These are phyloP conservation scores for Pichia sp. DNA, from an alignment of 1,139 yeast species.

Conservation along the genomic window DNA sequence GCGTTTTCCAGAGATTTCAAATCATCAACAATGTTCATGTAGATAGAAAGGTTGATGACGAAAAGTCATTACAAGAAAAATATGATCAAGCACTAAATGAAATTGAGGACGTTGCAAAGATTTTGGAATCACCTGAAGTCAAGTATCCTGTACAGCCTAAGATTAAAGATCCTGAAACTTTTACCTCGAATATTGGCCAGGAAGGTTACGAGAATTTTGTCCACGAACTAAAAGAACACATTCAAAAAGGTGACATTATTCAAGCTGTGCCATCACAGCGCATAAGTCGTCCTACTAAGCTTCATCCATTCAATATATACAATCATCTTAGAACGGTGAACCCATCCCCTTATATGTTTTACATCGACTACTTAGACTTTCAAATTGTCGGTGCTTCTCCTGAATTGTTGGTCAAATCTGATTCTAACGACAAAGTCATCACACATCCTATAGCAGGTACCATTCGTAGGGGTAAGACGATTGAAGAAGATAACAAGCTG, in stretches of 20 bases:
- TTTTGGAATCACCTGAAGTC: conserved; percentile 44
- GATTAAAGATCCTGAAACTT: conserved; percentile 59
- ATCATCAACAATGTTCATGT: conserved; percentile 73
- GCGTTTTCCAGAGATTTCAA: conserved; percentile 89
- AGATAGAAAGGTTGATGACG: conserved; percentile 34
- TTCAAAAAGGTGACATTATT: conserved; percentile 85
- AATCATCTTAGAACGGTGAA: conserved; percentile 91
- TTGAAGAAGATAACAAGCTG: conserved; percentile 82
- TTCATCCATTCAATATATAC: conserved; percentile 95
- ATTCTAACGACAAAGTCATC: conserved; percentile 62
- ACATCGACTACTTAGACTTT: conserved; percentile 85
- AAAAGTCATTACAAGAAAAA: conserved; percentile 41
- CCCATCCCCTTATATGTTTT: conserved; percentile 95
- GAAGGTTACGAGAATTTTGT: conserved; percentile 89
- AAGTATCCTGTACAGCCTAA: conserved; percentile 67
- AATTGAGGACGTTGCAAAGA: conserved; percentile 54
- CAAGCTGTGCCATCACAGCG: conserved; percentile 98
- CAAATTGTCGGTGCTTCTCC: conserved; percentile 98
- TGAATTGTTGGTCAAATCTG: conserved; percentile 82
- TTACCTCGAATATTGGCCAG: conserved; percentile 86
- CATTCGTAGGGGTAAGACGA: conserved; percentile 79
- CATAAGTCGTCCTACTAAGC: conserved; percentile 87
- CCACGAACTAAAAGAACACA: conserved; percentile 66
- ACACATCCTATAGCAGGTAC: conserved; percentile 99
- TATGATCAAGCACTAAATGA: conserved; percentile 53